Conservation (phyloP, 257 asterid genomes). For the Solanum paucissectum region DNA sequence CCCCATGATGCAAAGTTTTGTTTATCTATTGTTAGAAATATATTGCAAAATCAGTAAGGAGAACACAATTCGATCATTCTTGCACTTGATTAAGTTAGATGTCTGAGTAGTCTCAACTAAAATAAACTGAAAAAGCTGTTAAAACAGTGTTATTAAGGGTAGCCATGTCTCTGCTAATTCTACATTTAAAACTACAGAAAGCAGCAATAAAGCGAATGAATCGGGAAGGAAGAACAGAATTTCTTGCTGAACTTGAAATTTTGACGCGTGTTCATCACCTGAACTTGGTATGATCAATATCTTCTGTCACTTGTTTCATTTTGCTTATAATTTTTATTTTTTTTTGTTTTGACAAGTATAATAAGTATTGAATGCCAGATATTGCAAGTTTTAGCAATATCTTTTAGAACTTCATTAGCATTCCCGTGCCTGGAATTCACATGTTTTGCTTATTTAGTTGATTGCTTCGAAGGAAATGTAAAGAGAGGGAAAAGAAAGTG, state of each 20-base stretch:
- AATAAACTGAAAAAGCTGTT: not conserved
- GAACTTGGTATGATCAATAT: slow-evolving; percentile 54
- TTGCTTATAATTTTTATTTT: not conserved
- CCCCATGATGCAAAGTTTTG: not conserved
- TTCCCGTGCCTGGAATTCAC: not conserved
- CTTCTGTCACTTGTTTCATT: not conserved
- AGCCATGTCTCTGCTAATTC: not conserved
- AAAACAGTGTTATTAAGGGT: not conserved
- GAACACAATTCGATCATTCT: not conserved
- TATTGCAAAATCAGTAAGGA: not conserved
- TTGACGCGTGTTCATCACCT: slow-evolving; percentile 89
- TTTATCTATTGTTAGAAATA: not conserved
- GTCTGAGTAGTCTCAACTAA: not conserved
- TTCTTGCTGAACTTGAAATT: slow-evolving; percentile 86
- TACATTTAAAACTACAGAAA: slow-evolving; percentile 27
- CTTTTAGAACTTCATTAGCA: not conserved
- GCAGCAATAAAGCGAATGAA: slow-evolving; percentile 96
- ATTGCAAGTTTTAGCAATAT: not conserved
- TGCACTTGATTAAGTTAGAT: not conserved
- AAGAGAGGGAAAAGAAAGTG: not conserved
- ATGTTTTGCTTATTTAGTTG: not conserved
- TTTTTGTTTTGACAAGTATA: not conserved
- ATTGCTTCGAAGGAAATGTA: not conserved
- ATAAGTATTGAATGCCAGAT: not conserved
- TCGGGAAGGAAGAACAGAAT: slow-evolving; percentile 78